A percentile compares a stretch with the other conserved stretches of the same genome.
phyloP scores from a whole-genome alignment of 2,329 filamentous ascomycete genomes.

The Calonectria montana region DNA sequence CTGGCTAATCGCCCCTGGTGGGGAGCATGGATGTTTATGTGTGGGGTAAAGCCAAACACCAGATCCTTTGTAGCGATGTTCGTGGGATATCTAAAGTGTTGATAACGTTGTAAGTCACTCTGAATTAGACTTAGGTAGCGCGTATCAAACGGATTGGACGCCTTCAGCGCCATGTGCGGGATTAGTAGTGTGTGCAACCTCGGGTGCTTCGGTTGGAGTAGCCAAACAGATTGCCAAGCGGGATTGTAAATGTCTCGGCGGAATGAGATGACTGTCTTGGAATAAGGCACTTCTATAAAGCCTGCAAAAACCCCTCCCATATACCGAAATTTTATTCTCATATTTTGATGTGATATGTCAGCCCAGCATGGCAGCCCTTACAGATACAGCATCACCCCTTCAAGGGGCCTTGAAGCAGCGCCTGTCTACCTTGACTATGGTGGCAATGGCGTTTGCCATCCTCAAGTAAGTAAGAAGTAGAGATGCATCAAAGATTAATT shows the following conservation, averaged over 20 bases:
- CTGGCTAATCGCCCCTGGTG: background rate
- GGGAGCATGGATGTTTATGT: background rate
- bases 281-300: background rate
- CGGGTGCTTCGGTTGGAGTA: background rate
- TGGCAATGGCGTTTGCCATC: slow-evolving; percentile 57
- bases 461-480: slow-evolving; percentile 45
- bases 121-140: too few species aligned
- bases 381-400: background rate
- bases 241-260: background rate
- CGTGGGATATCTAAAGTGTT: background rate
- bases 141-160: background rate
- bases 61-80: background rate
- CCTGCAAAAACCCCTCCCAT: background rate
- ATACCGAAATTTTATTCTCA: background rate
- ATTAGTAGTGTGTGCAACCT: background rate
- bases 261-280: background rate
- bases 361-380: background rate
- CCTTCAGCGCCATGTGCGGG: background rate
- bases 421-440: slow-evolving; percentile 54
- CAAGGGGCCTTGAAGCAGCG: slow-evolving; percentile 42
- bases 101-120: background rate
- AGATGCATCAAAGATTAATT: fast-evolving
- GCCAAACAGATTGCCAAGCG: background rate
- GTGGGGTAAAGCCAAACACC: background rate
- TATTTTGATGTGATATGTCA: background rate